Evolutionary conservation across 1,284 basidiomycete species (phyloP), one percentile per base, ranked within the genome.

Genomic region (Cryptococcus sp.): DNA sequence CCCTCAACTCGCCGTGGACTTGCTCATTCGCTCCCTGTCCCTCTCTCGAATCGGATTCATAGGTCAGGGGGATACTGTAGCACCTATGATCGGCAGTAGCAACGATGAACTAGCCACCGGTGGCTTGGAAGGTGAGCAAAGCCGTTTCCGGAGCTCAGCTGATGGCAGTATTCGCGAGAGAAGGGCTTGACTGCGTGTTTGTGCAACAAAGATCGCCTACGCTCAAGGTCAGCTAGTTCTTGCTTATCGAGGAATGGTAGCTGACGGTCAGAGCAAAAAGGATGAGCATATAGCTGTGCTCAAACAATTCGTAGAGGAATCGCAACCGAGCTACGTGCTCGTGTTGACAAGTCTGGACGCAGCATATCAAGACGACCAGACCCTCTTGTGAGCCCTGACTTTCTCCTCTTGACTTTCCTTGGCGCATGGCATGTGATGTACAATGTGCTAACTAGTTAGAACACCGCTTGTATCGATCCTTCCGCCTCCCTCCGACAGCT

Each of bases 181-280:
- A 74, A 31, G 76, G 74, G 7, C 59, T 69, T 37, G 67, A 78
- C 41, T 52, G 86, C 18, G 74, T 80, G 18, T 74, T 86, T 42
- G 65, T 87, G 14, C 86, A 87, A 59, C 86, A 89, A 60, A 75
- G 86, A 48, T 86, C 86, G 10, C 87, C 86, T 11, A 79, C 79
- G 2, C 66, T 88, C 48, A 86, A 85, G 75, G 86, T 83, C n/a
- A 39, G 63, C 41, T 19, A 16, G 4, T 16, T 18, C 45, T 19
- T 68, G 57, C 19, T 10, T n/a, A 22, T n/a, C 11, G 34, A 22
- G 9, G 3, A 18, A 19, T 14, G 18, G 21, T 23, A 32, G 35
- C 37, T 43, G 31, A 51, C 47, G 25, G 5, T 48, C 55, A 88
- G 85, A 74, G 78, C 6, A 78, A 75, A 56, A 89, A 89, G 68